phyloP scores from a whole-genome alignment of 805 yeast genomes.

The Saccharomycopsis olivae region DNA sequence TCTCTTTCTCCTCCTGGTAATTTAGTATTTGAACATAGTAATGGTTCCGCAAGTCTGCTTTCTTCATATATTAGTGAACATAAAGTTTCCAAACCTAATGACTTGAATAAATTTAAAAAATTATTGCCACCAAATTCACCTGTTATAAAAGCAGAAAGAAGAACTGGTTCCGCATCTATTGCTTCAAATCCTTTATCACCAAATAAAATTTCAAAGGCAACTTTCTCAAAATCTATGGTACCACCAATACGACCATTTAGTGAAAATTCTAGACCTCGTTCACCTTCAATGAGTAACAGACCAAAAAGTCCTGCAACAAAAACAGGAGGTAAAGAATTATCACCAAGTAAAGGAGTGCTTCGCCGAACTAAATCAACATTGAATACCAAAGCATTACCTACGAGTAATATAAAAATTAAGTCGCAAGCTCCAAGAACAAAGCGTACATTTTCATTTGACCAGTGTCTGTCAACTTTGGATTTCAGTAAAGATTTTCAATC shows the following conservation, averaged over 20 bases:
- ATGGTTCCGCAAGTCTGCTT: not conserved
- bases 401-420: not conserved
- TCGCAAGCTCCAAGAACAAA: conserved; percentile 11
- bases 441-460: conserved; percentile 17
- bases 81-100: not conserved
- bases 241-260: conserved; percentile 12
- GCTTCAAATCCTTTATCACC: conserved; percentile 10
- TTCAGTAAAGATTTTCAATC: conserved; percentile 8
- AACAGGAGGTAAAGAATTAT: not conserved
- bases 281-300: conserved; percentile 4
- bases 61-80: not conserved
- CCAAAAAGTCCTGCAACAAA: not conserved
- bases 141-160: conserved; percentile 1
- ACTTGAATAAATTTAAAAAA: conserved; percentile 13
- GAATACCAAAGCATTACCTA: conserved; percentile 2
- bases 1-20: too few relatives aligned
- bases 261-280: conserved; percentile 9
- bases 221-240: conserved; percentile 7
- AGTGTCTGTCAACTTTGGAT: conserved; percentile 17
- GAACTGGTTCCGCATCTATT: not conserved
- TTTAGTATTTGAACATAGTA: too few relatives aligned
- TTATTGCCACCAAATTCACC: conserved; percentile 17
- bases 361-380: conserved; percentile 10
- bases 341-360: conserved; percentile 3
- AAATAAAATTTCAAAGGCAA: conserved; percentile 8